phyloP scores from a whole-genome alignment of 441 rosid species.

The Gossypium laxum region DNA sequence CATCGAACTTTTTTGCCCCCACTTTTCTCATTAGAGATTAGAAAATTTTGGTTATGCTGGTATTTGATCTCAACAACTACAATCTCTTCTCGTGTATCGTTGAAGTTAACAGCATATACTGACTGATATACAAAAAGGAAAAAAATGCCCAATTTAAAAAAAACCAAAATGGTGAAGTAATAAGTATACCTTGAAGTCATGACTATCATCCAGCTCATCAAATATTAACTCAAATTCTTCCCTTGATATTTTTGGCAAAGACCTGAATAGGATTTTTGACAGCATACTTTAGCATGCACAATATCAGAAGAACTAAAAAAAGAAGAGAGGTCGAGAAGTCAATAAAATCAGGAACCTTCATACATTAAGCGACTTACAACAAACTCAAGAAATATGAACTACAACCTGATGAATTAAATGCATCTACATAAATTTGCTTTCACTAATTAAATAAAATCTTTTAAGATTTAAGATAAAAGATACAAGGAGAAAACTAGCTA shows the following conservation, averaged over 20 bases:
- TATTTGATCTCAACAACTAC: background rate
- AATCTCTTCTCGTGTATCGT: background rate
- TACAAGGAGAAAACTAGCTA: conserved; percentile 10
- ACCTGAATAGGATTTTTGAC: conserved; percentile 34
- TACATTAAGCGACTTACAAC: background rate
- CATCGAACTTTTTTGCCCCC: background rate
- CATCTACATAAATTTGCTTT: background rate
- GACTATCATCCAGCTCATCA: conserved; percentile 80
- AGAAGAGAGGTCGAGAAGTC: background rate
- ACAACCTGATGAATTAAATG: background rate
- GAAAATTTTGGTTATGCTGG: conserved; percentile 1
- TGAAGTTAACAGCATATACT: background rate
- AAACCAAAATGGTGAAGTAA: conserved; percentile 8
- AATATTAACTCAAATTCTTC: conserved; percentile 86
- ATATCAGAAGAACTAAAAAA: conserved; percentile 13
- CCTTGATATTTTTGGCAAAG: conserved; percentile 70
- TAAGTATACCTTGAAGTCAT: conserved; percentile 71
- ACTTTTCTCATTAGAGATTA: background rate
- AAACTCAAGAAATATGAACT: conserved; percentile 4
- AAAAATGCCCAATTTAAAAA: background rate
- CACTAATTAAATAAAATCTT: background rate
- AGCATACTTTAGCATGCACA: conserved; percentile 9
- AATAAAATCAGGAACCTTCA: background rate
- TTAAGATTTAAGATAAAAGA: conserved; percentile 3
- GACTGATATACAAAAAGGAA: background rate